Conservation (phyloP, 2,329 filamentous ascomycete species). For the Colletotrichum sp. region DNA sequence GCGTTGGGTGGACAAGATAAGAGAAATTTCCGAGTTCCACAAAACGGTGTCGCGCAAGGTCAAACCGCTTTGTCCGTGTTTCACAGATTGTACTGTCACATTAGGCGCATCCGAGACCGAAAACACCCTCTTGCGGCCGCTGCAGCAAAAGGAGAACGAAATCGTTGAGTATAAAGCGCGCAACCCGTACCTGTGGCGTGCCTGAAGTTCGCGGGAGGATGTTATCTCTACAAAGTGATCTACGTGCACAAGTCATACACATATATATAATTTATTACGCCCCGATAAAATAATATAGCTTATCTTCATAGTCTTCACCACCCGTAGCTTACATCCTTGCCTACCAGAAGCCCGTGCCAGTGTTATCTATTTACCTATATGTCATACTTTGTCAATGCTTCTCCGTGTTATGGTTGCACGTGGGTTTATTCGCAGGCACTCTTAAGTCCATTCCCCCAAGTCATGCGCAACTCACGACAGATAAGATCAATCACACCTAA, state of each 20-base stretch:
- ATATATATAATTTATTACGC: neutral
- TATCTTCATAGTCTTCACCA: neutral
- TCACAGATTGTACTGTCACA: neutral
- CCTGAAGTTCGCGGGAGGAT: neutral
- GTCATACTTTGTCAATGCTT: neutral
- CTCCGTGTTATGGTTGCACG: neutral
- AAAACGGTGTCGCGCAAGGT: neutral
- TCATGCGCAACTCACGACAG: neutral
- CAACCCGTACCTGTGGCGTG: fast-evolving
- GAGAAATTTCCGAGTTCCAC: neutral
- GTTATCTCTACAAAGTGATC: neutral
- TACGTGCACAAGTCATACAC: neutral
- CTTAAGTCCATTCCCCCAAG: neutral
- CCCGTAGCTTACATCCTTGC: neutral
- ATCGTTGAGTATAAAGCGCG: neutral
- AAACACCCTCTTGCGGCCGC: neutral
- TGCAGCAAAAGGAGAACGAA: neutral
- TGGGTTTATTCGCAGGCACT: neutral
- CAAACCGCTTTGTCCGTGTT: neutral
- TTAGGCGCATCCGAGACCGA: neutral
- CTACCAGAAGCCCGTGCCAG: neutral
- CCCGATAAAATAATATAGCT: neutral
- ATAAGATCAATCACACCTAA: neutral
- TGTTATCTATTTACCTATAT: neutral
- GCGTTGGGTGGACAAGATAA: neutral